Conservation (phyloP, 495 filamentous ascomycete genomes). For the Aspergillus panamensis region DNA sequence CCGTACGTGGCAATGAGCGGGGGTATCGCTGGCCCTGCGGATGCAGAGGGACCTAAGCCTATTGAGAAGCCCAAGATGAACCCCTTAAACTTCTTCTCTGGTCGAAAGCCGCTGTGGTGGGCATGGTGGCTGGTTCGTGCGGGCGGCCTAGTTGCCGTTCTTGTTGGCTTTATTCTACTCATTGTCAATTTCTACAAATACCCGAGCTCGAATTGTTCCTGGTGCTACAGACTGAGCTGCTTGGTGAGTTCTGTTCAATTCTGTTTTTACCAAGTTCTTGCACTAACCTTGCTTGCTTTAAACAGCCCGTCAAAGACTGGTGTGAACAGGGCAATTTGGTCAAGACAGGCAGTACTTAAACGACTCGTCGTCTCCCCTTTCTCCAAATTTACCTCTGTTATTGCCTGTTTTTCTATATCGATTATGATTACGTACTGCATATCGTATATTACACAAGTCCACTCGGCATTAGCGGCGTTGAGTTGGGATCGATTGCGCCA, state of each 20-base stretch:
- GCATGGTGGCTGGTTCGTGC: slow-evolving; percentile 90
- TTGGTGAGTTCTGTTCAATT: slow-evolving; percentile 60
- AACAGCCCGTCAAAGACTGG: slow-evolving; percentile 71
- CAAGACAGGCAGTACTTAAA: background rate
- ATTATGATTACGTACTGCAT: background rate
- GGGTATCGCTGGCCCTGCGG: slow-evolving; percentile 40
- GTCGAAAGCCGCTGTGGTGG: slow-evolving; percentile 92
- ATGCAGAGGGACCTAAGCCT: slow-evolving; percentile 31
- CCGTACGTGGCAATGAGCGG: slow-evolving; percentile 62
- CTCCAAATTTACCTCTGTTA: background rate
- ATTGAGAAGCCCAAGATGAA: slow-evolving; percentile 18
- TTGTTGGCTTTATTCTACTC: slow-evolving; percentile 79
- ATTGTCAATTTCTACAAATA: slow-evolving; percentile 86
- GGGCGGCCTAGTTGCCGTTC: slow-evolving; percentile 69
- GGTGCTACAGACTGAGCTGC: slow-evolving; percentile 94
- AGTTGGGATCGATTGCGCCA: too few relatives aligned
- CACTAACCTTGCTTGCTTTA: slow-evolving; percentile 26
- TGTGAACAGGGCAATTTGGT: slow-evolving; percentile 57
- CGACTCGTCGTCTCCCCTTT: background rate
- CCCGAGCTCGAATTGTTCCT: slow-evolving; percentile 65
- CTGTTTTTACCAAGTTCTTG: background rate
- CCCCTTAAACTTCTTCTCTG: slow-evolving; percentile 83
- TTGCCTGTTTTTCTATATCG: background rate
- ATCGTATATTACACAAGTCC: background rate
- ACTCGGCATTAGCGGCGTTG: background rate